phyloP scores from a whole-genome alignment of 495 filamentous ascomycete genomes.

The Bathelium albidoporum region DNA sequence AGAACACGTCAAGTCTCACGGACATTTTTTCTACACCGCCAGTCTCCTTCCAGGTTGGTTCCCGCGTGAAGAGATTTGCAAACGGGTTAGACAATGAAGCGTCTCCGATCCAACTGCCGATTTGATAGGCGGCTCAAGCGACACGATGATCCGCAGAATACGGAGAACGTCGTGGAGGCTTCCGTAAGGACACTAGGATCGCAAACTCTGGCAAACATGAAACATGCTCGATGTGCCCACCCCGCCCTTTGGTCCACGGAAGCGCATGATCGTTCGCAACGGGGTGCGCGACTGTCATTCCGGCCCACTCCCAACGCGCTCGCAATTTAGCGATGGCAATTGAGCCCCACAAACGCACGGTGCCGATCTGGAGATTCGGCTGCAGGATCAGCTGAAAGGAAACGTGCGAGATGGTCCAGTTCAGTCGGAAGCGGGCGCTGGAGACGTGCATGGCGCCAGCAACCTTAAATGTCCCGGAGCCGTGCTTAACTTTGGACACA shows the following conservation, averaged over 20 bases:
- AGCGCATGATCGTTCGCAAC: background rate
- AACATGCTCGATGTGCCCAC: background rate
- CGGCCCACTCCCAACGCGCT: background rate
- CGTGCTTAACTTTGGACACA: background rate
- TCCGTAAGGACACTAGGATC: background rate
- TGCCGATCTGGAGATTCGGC: background rate
- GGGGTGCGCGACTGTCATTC: background rate
- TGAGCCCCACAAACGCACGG: background rate
- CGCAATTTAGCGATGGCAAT: background rate
- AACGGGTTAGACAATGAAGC: background rate
- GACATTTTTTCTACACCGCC: background rate
- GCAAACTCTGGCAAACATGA: background rate
- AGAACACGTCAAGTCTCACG: conserved; percentile 1
- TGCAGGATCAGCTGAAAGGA: background rate
- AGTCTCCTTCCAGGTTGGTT: background rate
- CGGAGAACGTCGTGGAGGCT: background rate
- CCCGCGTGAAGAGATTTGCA: background rate
- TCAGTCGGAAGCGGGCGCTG: background rate
- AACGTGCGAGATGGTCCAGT: background rate
- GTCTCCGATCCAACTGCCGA: no score
- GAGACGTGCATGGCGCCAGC: background rate
- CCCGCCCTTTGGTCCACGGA: background rate
- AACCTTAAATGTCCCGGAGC: background rate
- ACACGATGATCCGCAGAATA: background rate
- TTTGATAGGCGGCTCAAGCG: background rate